Base-by-base conservation (phyloP, 768 basidiomycete species). In the Lactarius quietus region DNA sequence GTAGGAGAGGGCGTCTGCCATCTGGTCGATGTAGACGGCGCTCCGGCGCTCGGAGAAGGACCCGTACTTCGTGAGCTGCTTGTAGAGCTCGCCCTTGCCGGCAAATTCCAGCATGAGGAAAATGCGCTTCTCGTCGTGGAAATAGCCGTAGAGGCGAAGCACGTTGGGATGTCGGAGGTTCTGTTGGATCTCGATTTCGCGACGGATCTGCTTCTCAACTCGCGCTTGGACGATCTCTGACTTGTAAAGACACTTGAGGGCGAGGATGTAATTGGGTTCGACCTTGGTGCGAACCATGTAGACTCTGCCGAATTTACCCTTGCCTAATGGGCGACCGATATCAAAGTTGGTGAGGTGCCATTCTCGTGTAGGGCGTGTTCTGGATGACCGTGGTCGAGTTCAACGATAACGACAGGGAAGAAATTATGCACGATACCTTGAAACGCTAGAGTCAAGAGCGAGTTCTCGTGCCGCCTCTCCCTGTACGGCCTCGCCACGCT, bases 41-140 rank as follows among this genome's bases (percentile, higher is more conserved):
- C 89, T 91, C 35, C 94, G 81, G 73, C 87, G 88, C 80, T 98
- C 97, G 20, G 88, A 86, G 79, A 98, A 99, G 68, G 83, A 82
- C 15, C 93, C 91, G 59, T 85, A 80, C 75, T 93, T 93, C 71
- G 86, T 87, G 60, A 99, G 84, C 70, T 98, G 95, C 77, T 92
- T 96, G 81, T 98, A 98, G 57, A 99, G 82, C 76, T 99, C 97
- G 35, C 97, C 97, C 71, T 95, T 93, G 57, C 90, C 95, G 0
- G 95, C 96, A 73, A 97, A 98, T 74, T 99, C 97, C 71, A 98
- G 86, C 88, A 98, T 96, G 64, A 98, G 83, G 78, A 98, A 98
- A 70, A 99, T 97, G 28, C 96, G 89, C 74, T 96, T 95, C 74
- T 92, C 88, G 75, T 99, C 97, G 78, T 98, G 95, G 80, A 98